phyloP scores from a whole-genome alignment of 495 filamentous ascomycete species.

The Penicillium maclennaniae region DNA sequence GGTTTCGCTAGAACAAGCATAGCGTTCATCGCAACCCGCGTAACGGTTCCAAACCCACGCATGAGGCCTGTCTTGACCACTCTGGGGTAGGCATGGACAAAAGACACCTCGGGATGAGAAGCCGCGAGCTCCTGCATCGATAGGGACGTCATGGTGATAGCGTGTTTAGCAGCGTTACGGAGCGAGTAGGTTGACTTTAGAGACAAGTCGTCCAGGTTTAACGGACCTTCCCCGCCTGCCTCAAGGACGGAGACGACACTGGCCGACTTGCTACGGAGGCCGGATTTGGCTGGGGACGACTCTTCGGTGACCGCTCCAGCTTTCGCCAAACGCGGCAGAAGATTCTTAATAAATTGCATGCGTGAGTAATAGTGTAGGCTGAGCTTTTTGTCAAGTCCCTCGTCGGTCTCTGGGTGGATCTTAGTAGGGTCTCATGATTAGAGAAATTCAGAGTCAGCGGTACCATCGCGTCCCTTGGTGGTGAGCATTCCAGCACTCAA shows the following conservation, averaged over 20 bases:
- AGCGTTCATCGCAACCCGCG: conserved; percentile 6
- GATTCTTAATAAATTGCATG: conserved; percentile 58
- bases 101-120: conserved; percentile 46
- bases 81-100: conserved; percentile 58
- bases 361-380: conserved; percentile 61
- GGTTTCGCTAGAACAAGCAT: conserved; percentile 18
- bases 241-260: conserved; percentile 58
- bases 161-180: conserved; percentile 41
- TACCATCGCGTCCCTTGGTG: conserved; percentile 30
- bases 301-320: conserved; percentile 19
- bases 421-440: conserved; percentile 2
- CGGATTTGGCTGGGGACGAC: neutral
- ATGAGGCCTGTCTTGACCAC: conserved; percentile 43
- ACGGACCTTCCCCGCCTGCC: conserved; percentile 46
- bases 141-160: conserved; percentile 46
- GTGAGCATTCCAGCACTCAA: conserved; percentile 31
- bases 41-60: conserved; percentile 18
- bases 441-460: neutral
- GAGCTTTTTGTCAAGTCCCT: conserved; percentile 56
- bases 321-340: conserved; percentile 55
- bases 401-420: conserved; percentile 47
- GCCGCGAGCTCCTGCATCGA: conserved; percentile 37
- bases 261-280: conserved; percentile 28
- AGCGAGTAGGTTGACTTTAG: conserved; percentile 32
- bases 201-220: conserved; percentile 48